A percentile compares a stretch with the other conserved stretches of the same genome.
Conservation (phyloP, 192 early-diverging fungal genomes). For the Backusella morwellensis region DNA sequence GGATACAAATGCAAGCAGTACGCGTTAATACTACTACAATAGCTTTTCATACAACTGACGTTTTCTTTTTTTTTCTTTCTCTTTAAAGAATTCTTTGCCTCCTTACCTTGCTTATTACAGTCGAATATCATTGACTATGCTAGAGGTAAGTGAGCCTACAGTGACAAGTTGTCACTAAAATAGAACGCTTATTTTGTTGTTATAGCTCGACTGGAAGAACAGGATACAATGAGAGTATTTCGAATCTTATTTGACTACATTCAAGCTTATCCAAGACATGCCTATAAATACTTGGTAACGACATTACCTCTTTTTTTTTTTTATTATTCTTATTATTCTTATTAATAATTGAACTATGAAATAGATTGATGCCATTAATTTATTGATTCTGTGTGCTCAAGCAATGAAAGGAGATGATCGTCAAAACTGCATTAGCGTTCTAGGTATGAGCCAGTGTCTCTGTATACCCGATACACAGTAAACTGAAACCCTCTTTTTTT, state of each 20-base stretch:
- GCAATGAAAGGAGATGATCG: constrained; percentile 2
- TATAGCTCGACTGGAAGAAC: constrained; percentile 18
- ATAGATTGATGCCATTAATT: constrained; percentile 23
- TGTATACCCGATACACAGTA: too few relatives aligned
- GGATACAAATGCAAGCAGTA: constrained; percentile 24
- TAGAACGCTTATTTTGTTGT: neutral
- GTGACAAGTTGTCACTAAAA: neutral
- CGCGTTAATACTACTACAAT: neutral
- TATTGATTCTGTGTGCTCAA: constrained; percentile 21
- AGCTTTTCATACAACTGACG: neutral
- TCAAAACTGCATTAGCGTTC: constrained; percentile 12
- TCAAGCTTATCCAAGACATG: constrained; percentile 27
- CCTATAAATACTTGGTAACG: constrained; percentile 31
- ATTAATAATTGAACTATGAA: too few relatives aligned
- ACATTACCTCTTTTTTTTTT: neutral
- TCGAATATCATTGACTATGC: constrained; percentile 33
- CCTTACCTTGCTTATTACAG: constrained; percentile 26
- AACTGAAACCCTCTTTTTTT: neutral
- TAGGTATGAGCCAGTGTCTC: neutral
- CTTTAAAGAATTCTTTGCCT: constrained; percentile 28
- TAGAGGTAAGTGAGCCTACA: constrained; percentile 17
- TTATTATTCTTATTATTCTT: too few relatives aligned
- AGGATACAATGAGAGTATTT: constrained; percentile 19
- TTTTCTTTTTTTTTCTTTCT: neutral
- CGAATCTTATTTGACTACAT: constrained; percentile 29